Base-by-base conservation (phyloP, 257 asterid species). In the Salvia splendens region DNA sequence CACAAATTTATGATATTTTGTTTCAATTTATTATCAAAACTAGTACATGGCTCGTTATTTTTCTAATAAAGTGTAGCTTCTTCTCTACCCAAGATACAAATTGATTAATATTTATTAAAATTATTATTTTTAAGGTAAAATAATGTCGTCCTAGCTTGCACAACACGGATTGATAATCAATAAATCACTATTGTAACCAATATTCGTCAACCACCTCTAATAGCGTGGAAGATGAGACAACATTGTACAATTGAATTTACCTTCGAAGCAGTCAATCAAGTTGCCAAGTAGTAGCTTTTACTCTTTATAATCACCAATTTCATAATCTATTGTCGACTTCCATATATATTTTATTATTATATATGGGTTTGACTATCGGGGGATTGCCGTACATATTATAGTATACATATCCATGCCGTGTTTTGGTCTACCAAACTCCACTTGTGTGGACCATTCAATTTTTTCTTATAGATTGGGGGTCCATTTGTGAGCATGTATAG, bases 371-470 rank as follows among this genome's bases (percentile, higher is more conserved):
- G 56, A 50, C 20, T 50, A 50, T 30, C 33, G 56, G 9, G 12
- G 12, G 56, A 6, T 6, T 50, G 30, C 5, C 12, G 56, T 16
- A 50, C 30, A 58, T 0, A 35, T 58, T 43, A 42, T 42, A 43
- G 2, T 24, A 57, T 32, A 56, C 68, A 36, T 65, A 62, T 49
- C 68, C 53, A 70, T 50, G 52, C 74, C 68, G 74, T 59, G 74
- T 70, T 70, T 17, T 60, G 60, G 38, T 70, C 62, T 53, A 70
- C 74, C 68, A 59, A 60, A 59, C 74, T 36, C 51, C 11, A 8
- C 6, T 42, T 61, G 47, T 11, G 43, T 57, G 56, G 64, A 43
- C 56, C 65, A n/a, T 9, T 40, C 11, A 2, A 7, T 40, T 7
- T 40, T 40, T 8, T 2, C 6, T 33, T 33, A 33, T 33, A 24